Base-by-base conservation (phyloP, 148 eudicot genomes). In the Euryodendron excelsum region DNA sequence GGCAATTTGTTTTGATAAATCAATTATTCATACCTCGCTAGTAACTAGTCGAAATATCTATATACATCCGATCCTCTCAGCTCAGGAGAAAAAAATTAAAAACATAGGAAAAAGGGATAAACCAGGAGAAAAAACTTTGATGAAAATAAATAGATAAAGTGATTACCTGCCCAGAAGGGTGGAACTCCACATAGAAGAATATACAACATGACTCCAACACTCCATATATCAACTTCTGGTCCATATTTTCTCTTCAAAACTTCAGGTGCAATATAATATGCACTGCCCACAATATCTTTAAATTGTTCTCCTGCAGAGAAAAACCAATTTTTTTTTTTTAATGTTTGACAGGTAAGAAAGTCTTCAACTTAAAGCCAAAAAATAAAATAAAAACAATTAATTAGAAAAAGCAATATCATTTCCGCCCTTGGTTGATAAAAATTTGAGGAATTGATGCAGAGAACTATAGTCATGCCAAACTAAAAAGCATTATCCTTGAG, bases 131-230 rank as follows among this genome's bases (percentile, higher is more conserved):
- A 48, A 20, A n/a, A n/a, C n/a, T n/a, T n/a, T n/a, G 10, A 18
- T 1, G 20, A n/a, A 50, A 71, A 50, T 18, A 30, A 30, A 45
- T 69, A 41, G 20, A 68, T 3, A 63, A 68, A 10, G 1, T 28
- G 27, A 33, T 18, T 72, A 87, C 89, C 89, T 70, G 90, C 90
- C 90, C 90, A 87, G 62, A 87, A 87, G 23, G 90, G 90, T 30
- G 90, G 90, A 62, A 84, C 84, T 5, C 87, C 90, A n/a, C 81
- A 78, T 14, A 87, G 81, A 80, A 87, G 86, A 79, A 87, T 85
- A 28, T 84, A 87, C 25, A 87, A 50, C 87, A 87, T 85, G 77
- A 87, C 90, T 6, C 90, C 90, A 61, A 85, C 52, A 34, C 90
- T 84, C 90, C 90, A 87, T 5, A 87, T 82, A 78, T 87, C 90